A percentile compares a stretch with the other conserved stretches of the same genome.
Conservation (phyloP, 2,329 filamentous ascomycete genomes). For the Rutstroemia sydowiana region DNA sequence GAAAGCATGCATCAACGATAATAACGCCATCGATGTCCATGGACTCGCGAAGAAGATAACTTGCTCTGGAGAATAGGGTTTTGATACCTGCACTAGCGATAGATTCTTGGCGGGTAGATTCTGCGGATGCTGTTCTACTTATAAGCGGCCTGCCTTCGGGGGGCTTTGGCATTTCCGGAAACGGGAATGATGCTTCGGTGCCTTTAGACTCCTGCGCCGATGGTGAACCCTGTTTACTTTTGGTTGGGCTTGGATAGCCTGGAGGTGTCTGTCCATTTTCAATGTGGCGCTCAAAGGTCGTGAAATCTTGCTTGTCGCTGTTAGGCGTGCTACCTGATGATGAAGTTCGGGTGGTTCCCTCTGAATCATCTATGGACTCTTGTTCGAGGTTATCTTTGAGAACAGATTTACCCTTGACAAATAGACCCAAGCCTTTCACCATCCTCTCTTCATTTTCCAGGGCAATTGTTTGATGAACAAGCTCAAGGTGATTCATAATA, state of each 20-base stretch:
- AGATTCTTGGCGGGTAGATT: background rate
- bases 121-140: slow-evolving; percentile 4
- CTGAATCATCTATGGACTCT: background rate
- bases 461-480: slow-evolving; percentile 42
- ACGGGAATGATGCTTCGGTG: background rate
- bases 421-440: slow-evolving; percentile 44
- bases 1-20: slow-evolving; percentile 18
- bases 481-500: slow-evolving; percentile 53
- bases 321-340: background rate
- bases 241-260: background rate
- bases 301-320: background rate
- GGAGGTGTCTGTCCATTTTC: background rate
- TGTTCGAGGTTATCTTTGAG: slow-evolving; percentile 13
- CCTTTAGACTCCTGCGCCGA: background rate
- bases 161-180: background rate
- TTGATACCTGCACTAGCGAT: slow-evolving; percentile 8
- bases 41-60: slow-evolving; percentile 17
- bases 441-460: slow-evolving; percentile 44
- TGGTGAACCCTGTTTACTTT: background rate
- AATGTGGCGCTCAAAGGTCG: background rate
- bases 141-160: background rate
- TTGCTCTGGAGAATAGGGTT: slow-evolving; percentile 16
- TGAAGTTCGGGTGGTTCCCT: background rate
- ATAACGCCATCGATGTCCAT: slow-evolving; percentile 19
- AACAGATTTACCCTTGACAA: slow-evolving; percentile 41